Percentiles rank a stretch among this genome's conserved stretches.
phyloP scores from a whole-genome alignment of 140 eudicot species.

The Stevia rebaudiana region DNA sequence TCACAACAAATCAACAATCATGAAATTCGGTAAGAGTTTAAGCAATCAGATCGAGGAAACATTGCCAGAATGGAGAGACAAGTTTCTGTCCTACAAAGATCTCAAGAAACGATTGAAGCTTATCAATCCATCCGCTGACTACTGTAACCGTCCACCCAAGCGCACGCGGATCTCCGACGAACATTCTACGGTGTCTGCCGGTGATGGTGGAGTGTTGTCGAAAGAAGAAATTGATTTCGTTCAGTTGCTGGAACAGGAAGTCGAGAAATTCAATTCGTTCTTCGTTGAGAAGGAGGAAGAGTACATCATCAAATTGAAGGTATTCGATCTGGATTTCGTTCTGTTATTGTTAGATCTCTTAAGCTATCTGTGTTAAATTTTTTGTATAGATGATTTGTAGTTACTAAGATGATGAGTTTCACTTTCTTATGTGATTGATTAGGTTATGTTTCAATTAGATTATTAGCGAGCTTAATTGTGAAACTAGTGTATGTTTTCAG shows the following conservation, averaged over 20 bases:
- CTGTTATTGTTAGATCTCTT: too few relatives aligned
- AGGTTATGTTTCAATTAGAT: not conserved
- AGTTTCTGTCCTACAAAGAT: slow-evolving; percentile 81
- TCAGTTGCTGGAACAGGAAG: slow-evolving; percentile 69
- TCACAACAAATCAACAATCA: slow-evolving; percentile 15
- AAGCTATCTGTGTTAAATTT: too few relatives aligned
- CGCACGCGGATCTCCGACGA: slow-evolving; percentile 25
- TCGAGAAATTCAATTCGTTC: slow-evolving; percentile 77
- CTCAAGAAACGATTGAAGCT: slow-evolving; percentile 70
- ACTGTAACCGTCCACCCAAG: slow-evolving; percentile 22
- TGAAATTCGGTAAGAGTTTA: slow-evolving; percentile 89
- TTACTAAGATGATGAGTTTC: too few relatives aligned
- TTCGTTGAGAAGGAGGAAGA: slow-evolving; percentile 89
- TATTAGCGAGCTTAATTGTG: not conserved
- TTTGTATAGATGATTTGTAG: not conserved
- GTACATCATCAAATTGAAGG: slow-evolving; percentile 80
- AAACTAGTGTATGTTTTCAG: not conserved
- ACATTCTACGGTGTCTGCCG: slow-evolving; percentile 14
- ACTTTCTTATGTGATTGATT: not conserved
- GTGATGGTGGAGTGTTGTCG: slow-evolving; percentile 32
- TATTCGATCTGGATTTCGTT: slow-evolving; percentile 11
- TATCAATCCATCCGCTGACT: slow-evolving; percentile 38
- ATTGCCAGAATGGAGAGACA: slow-evolving; percentile 87
- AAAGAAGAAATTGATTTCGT: slow-evolving; percentile 64
- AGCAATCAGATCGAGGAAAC: slow-evolving; percentile 84